Base-by-base conservation (phyloP, 1,139 yeast genomes). In the Candida sanyaensis region DNA sequence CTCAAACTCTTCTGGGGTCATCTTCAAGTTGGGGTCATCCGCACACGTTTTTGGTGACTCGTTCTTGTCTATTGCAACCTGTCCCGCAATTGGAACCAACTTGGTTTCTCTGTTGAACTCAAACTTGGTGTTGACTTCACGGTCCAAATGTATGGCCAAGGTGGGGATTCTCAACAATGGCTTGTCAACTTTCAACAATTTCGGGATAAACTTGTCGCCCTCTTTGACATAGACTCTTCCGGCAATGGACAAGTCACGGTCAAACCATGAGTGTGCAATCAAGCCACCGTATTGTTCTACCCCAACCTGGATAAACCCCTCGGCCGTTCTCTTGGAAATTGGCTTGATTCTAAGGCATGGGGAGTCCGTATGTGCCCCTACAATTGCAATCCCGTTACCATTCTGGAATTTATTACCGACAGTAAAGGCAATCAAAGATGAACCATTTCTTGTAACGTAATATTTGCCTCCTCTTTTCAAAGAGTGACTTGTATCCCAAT, bases 261-360 rank as follows among this genome's bases (percentile, higher is more conserved):
- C 99, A 62, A 93, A 93, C 95, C 95, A 87, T 29, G 88, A 69
- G 69, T 86, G 90, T 81, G 97, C 96, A 49, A 92, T 83, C 44
- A 97, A 92, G 29, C 99, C 99, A 43, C 99, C 99, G 60, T 93
- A 93, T 44, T 86, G 83, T 65, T 93, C 99, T 5, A 93, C 96
- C 36, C 97, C 98, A 23, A 93, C 84, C 65, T 92, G 97, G 53
- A 84, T 78, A 59, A 85, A 93, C 0, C 96, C 96, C 58, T 88
- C 92, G 11, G 78, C 71, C 7, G 75, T 68, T 60, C 83, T 83
- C 59, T 84, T 83, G 28, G 96, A 88, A 40, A 87, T 75, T n/a
- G 99, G 99, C 69, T 93, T 93, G 58, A 93, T 83, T 59, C 96
- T 77, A 55, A 92, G 75, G 45, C 90, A 84, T n/a, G 99, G 99